Percentiles rank a stretch among this genome's conserved stretches.
Evolutionary conservation across 1,284 basidiomycete species (phyloP).

Genomic region (Rhodotorula glutinis): DNA sequence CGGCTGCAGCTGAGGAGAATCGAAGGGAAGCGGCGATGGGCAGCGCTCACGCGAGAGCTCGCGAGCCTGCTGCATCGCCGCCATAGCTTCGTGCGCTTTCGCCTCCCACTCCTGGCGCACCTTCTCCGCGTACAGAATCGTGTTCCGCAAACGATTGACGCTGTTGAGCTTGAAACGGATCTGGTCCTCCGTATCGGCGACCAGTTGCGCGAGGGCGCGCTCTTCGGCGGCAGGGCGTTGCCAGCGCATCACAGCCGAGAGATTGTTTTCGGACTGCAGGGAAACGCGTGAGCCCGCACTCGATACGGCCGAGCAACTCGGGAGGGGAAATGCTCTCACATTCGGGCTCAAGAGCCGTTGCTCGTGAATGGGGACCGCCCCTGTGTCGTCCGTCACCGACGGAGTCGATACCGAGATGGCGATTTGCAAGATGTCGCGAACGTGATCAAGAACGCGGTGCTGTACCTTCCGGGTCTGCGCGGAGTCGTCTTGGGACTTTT

Average conservation of each 20-base stretch:
- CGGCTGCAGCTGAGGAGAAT: constrained; percentile 48
- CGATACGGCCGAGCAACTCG: no score
- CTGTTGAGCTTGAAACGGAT: constrained; percentile 92
- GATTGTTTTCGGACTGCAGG: constrained; percentile 68
- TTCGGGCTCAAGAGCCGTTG: constrained; percentile 74
- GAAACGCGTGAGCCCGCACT: constrained; percentile 47
- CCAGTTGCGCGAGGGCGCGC: constrained; percentile 72
- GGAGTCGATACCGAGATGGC: constrained; percentile 80
- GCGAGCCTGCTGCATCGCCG: constrained; percentile 53
- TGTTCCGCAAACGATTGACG: constrained; percentile 95
- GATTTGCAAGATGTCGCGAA: constrained; percentile 76
- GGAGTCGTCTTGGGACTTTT: constrained; percentile 46
- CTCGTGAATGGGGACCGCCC: constrained; percentile 77
- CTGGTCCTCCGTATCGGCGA: constrained; percentile 79
- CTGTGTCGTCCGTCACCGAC: constrained; percentile 76
- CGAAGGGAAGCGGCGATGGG: constrained; percentile 52
- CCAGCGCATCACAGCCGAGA: constrained; percentile 78
- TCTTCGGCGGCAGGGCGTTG: constrained; percentile 79
- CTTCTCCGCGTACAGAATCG: constrained; percentile 95
- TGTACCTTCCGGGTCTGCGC: constrained; percentile 77
- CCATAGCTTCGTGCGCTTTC: constrained; percentile 66
- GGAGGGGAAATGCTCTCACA: constrained; percentile 6
- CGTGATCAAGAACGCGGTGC: constrained; percentile 69
- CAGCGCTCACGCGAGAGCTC: constrained; percentile 55
- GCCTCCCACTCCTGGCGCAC: constrained; percentile 97